Percentiles rank a stretch among this genome's conserved stretches.
These are phyloP conservation scores for Aspergillus clavatus DNA, from an alignment of 2,329 filamentous ascomycete species.

Conservation along the genomic window DNA sequence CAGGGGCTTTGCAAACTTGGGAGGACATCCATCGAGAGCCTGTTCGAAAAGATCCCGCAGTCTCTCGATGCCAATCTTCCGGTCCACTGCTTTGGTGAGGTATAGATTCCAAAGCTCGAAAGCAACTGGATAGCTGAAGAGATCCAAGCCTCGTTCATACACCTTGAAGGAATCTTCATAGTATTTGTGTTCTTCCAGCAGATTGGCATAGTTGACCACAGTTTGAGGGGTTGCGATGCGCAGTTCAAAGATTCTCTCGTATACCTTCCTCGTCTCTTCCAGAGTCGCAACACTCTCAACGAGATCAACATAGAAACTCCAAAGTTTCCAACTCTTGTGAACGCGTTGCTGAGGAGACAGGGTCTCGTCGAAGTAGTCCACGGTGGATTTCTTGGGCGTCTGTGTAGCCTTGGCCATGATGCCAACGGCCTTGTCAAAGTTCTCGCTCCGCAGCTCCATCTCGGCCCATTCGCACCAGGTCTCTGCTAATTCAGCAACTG, in stretches of 20 bases:
- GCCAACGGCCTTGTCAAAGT: slow-evolving; percentile 88
- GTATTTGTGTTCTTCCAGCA: slow-evolving; percentile 90
- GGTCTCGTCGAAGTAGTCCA: slow-evolving; percentile 98
- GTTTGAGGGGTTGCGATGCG: slow-evolving; percentile 97
- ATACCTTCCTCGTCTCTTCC: slow-evolving; percentile 88
- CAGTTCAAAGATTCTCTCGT: slow-evolving; percentile 96
- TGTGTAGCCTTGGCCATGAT: slow-evolving; percentile 98
- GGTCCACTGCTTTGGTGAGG: slow-evolving; percentile 92
- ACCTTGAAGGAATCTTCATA: slow-evolving; percentile 98
- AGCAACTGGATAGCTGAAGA: slow-evolving; percentile 97
- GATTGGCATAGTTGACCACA: slow-evolving; percentile 95
- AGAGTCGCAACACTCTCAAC: slow-evolving; percentile 90
- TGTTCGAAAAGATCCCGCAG: slow-evolving; percentile 95
- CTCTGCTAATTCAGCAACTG: slow-evolving; percentile 91
- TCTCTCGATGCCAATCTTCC: slow-evolving; percentile 91
- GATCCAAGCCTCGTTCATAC: slow-evolving; percentile 89
- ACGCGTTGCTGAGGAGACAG: slow-evolving; percentile 91
- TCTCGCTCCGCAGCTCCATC: slow-evolving; percentile 92
- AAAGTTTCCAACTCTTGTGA: slow-evolving; percentile 98
- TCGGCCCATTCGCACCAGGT: slow-evolving; percentile 99
- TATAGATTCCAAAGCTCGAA: slow-evolving; percentile 99
- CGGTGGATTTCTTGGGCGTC: slow-evolving; percentile 91
- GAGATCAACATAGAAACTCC: slow-evolving; percentile 98
- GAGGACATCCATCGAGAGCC: slow-evolving; percentile 87
- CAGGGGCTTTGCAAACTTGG: slow-evolving; percentile 90